Base-by-base conservation (phyloP, 2,329 filamentous ascomycete species). In the Arthrobotrys iridis region DNA sequence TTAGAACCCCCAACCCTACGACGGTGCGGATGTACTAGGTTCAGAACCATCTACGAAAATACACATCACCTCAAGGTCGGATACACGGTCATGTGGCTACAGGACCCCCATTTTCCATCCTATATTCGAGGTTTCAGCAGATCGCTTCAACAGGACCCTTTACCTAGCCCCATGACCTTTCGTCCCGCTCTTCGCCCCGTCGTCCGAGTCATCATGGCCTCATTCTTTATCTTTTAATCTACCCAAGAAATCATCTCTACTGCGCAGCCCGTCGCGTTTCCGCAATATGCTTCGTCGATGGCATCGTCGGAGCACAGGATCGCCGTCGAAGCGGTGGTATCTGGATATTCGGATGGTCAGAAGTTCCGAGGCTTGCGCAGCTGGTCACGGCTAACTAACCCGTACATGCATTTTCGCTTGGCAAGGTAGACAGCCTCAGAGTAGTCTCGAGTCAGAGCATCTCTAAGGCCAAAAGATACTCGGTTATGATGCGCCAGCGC, bases 291-390 rank as follows among this genome's bases (percentile, higher is more conserved):
- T 37, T 22, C 18, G 37, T 59, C 50, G 28, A 55, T 59, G 55
- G 55, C 55, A 41, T 59, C 55, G 55, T 43, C 55, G 55, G 55
- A 59, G 37, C 37, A 43, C 55, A 59, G 20, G 55, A 59, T 59
- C 55, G 55, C 55, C 55, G 55, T 43, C 10, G 30, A 55, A 55
- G 30, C 30, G 50, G 50, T 55, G 50, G 50, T 30, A 30, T 18
- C 50, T 37, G 50, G 50, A 13, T 55, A 37, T 22, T 20, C 50
- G 50, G 50, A 55, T 55, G 50, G 37, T 55, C 50, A 55, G 28
- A 35, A 10, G 30, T 55, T 55, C 50, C 50, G 50, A 55, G 50
- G 7, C 30, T 24, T 55, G 50, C 50, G 50, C 50, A 55, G 50
- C 50, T 55, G 50, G 28, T 30, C 30, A 55, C 24, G 50, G 18